Base-by-base conservation (phyloP, 495 filamentous ascomycete genomes). In the Viridothelium virens region DNA sequence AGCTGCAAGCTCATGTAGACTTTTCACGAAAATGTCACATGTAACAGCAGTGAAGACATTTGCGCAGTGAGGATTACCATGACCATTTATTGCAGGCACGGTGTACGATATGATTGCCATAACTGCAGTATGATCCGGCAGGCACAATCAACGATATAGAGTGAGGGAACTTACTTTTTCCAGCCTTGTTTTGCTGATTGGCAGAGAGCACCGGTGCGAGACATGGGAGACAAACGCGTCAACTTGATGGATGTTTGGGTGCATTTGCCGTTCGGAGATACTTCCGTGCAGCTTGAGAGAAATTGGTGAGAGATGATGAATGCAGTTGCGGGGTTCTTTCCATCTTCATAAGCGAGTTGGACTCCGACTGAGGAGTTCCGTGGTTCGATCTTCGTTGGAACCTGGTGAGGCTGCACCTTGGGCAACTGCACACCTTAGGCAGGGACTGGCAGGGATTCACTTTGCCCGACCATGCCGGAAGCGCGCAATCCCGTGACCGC, bases 341-440 rank as follows among this genome's bases (percentile, higher is more conserved):
- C 14, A 33, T 36, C 25, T 33, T 59, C 25, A 7, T 59, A 36
- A 14, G 31, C 5, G 3, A 59, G 6, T 59, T 59, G 18, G 3
- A 31, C 2, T 18, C 18, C 14, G 7, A 59, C 14, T 6, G 5
- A 9, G 53, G 5, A 3, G 14, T 53, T 53, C 18, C 36, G 14
- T 59, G 53, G 53, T 59, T 33, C 31, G 18, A 18, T n/a, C 2
- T 2, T 9, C 10, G 31, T 5, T 2, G 36, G 18, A 18, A 18
- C 53, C 53, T 59, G 53, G 53, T 36, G 36, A 59, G 53, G 53
- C 53, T 59, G 53, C 7, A n/a, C 5, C 11, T 59, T 59, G 18
- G 31, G 53, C 53, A 59, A 31, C 53, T 36, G 53, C 53, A 14
- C 31, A 18, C 33, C 25, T 31, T 31, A 59, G 18, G 41, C 41